Evolutionary conservation across 2,329 filamentous ascomycete species (phyloP).

Genomic region (Ophiobolus disseminans): DNA sequence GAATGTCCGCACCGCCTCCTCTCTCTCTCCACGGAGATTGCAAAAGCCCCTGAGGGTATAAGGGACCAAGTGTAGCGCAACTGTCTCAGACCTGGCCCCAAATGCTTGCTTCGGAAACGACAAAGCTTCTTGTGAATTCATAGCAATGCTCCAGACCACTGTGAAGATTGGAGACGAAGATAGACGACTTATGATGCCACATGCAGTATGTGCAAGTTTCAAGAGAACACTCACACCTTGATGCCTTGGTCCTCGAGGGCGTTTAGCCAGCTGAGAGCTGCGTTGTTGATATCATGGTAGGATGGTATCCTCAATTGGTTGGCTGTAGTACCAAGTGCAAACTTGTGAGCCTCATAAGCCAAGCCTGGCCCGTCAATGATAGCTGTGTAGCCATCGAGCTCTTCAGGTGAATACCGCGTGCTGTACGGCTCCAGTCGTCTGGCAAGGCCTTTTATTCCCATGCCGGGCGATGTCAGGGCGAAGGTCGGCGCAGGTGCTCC

Average conservation of each 20-base stretch:
- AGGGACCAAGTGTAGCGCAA: too few relatives aligned
- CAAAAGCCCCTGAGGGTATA: background rate
- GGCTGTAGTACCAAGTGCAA: conserved; percentile 51
- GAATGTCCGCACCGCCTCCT: too few relatives aligned
- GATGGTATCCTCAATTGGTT: conserved; percentile 34
- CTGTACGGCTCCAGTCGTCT: conserved; percentile 41
- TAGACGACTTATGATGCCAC: too few relatives aligned
- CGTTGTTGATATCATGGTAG: conserved; percentile 68
- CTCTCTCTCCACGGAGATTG: too few relatives aligned
- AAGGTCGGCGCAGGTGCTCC: too few relatives aligned
- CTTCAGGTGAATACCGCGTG: conserved; percentile 25
- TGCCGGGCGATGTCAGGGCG: conserved; percentile 11
- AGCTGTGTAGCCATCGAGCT: conserved; percentile 35
- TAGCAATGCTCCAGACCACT: too few relatives aligned
- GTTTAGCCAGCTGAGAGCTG: conserved; percentile 65
- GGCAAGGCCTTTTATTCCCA: conserved; percentile 47
- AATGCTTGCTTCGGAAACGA: too few relatives aligned
- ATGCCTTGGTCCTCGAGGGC: conserved; percentile 63
- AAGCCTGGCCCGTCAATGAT: conserved; percentile 80
- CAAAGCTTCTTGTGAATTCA: too few relatives aligned
- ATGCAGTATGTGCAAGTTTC: too few relatives aligned
- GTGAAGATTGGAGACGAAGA: too few relatives aligned
- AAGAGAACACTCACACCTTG: conserved; percentile 64
- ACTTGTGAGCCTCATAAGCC: conserved; percentile 71
- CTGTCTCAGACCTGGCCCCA: too few relatives aligned